Conservation (phyloP, 345 rosid species). For the Rubroshorea leprosula region DNA sequence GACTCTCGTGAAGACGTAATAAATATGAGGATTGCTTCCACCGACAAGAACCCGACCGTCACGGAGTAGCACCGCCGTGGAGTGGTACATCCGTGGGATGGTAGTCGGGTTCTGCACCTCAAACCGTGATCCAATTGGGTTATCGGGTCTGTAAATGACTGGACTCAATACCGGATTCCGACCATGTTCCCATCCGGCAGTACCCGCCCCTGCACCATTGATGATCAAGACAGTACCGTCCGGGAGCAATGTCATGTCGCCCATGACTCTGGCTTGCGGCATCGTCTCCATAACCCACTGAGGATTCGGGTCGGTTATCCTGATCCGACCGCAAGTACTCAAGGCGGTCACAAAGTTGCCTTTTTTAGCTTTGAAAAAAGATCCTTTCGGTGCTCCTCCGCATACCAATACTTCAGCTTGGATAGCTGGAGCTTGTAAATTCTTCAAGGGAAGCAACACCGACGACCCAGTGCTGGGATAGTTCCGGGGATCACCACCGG, state of each 20-base stretch:
- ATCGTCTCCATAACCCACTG: slow-evolving; percentile 65
- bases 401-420: slow-evolving; percentile 68
- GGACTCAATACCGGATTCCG: slow-evolving; percentile 61
- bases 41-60: slow-evolving; percentile 68
- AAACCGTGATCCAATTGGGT: slow-evolving; percentile 38
- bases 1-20: slow-evolving; percentile 49
- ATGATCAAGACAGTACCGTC: slow-evolving; percentile 61
- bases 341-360: slow-evolving; percentile 47
- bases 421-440: slow-evolving; percentile 20
- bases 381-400: slow-evolving; percentile 79
- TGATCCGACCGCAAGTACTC: slow-evolving; percentile 67
- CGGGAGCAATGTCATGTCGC: slow-evolving; percentile 79
- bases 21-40: slow-evolving; percentile 12
- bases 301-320: slow-evolving; percentile 63
- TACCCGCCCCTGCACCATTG: slow-evolving; percentile 59
- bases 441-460: slow-evolving; percentile 67
- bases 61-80: slow-evolving; percentile 63
- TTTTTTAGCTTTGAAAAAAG: slow-evolving; percentile 25
- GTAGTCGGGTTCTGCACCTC: slow-evolving; percentile 39
- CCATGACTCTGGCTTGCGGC: slow-evolving; percentile 74
- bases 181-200: slow-evolving; percentile 75
- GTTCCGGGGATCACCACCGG: slow-evolving; percentile 69
- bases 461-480: slow-evolving; percentile 88
- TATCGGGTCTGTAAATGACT: slow-evolving; percentile 51
- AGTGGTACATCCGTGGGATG: slow-evolving; percentile 84